phyloP scores from a whole-genome alignment of 192 early-diverging fungal species.

The Powellomyces hirtus region DNA sequence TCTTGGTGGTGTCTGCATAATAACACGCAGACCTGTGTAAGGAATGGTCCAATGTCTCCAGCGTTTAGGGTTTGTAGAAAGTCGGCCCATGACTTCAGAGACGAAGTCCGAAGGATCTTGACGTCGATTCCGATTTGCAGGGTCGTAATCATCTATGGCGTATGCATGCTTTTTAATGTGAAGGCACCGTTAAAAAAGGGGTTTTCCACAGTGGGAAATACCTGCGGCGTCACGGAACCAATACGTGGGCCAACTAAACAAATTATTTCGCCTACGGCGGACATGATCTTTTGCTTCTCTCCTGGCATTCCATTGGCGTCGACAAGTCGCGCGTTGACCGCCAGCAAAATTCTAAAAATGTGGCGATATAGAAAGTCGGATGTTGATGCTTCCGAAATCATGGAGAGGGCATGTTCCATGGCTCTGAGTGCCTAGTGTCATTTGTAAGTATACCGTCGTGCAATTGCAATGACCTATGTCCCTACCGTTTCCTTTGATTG shows the following conservation, averaged over 20 bases:
- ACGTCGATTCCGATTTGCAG: conserved; percentile 43
- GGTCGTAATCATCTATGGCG: conserved; percentile 36
- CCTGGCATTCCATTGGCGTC: conserved; percentile 4
- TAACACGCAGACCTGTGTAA: conserved; percentile 32
- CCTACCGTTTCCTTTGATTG: background rate
- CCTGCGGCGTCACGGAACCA: conserved; percentile 33
- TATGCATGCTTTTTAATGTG: background rate
- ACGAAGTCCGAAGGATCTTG: conserved; percentile 4
- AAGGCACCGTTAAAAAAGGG: background rate
- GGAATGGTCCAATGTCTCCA: conserved; percentile 21
- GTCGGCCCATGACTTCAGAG: conserved; percentile 36
- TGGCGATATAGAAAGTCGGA: conserved; percentile 19
- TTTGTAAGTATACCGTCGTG: background rate
- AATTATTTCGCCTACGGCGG: conserved; percentile 33
- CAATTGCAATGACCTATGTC: background rate
- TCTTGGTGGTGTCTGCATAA: conserved; percentile 21
- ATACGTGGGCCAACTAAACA: conserved; percentile 29
- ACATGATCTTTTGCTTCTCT: conserved; percentile 28
- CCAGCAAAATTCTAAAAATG: conserved; percentile 36
- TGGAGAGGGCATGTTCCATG: background rate
- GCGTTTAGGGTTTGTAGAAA: conserved; percentile 32
- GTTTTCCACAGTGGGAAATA: conserved; percentile 1
- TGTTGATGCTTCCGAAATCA: too few species aligned
- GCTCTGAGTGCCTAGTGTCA: background rate
- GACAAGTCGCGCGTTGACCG: conserved; percentile 32